Conservation (phyloP, 2,329 filamentous ascomycete species). For the Acephala macrosclerotiorum region DNA sequence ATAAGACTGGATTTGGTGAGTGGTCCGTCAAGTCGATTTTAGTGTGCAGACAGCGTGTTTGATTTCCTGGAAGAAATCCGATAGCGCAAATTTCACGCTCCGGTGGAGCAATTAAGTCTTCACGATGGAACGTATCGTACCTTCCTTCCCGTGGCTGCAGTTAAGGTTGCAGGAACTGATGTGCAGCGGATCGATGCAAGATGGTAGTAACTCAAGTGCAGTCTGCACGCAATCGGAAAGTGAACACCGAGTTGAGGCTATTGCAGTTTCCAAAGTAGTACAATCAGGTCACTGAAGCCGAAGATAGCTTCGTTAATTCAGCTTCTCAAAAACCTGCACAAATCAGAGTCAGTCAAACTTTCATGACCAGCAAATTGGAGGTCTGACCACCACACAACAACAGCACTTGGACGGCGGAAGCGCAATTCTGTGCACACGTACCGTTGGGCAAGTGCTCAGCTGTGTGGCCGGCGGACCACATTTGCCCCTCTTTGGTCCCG, state of each 20-base stretch:
- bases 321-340: conserved; percentile 10
- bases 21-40: conserved; percentile 21
- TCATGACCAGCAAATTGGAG: conserved; percentile 9
- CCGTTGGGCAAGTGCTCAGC: conserved; percentile 21
- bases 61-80: conserved; percentile 12
- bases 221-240: conserved; percentile 5
- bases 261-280: background rate
- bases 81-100: conserved; percentile 22
- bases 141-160: conserved; percentile 30
- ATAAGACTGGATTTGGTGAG: conserved; percentile 17
- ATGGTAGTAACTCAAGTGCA: background rate
- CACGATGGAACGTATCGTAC: conserved; percentile 37
- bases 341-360: conserved; percentile 28
- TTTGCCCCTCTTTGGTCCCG: conserved; percentile 23
- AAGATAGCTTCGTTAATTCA: background rate
- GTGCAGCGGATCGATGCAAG: conserved; percentile 8
- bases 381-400: conserved; percentile 29
- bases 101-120: conserved; percentile 19
- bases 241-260: background rate
- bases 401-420: conserved; percentile 5
- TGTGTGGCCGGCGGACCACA: conserved; percentile 16
- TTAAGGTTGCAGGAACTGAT: conserved; percentile 21
- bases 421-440: conserved; percentile 18
- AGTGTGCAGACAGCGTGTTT: conserved; percentile 23
- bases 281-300: background rate